phyloP scores from a whole-genome alignment of 441 rosid species.

The Gossypium schwendimanii region DNA sequence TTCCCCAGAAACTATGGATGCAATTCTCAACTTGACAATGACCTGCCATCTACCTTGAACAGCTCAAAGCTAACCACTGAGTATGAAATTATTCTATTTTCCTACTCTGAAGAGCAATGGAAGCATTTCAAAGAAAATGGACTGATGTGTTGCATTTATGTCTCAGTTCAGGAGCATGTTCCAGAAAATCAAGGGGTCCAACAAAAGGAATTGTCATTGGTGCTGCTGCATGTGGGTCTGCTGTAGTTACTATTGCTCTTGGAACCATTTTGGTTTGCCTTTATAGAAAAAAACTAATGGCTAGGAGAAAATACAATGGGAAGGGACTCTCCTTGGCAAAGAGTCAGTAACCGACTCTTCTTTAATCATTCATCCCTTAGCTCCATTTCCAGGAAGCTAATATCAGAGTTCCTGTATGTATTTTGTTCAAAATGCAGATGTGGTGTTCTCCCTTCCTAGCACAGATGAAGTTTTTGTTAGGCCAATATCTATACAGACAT shows the following conservation, averaged over 20 bases:
- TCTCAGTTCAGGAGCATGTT: conserved; percentile 44
- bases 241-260: conserved; percentile 28
- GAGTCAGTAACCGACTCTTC: conserved; percentile 37
- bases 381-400: background rate
- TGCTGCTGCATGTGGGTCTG: conserved; percentile 36
- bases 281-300: conserved; percentile 24
- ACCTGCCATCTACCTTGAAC: conserved; percentile 26
- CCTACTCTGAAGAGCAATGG: conserved; percentile 1
- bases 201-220: conserved; percentile 34
- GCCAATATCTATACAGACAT: conserved; percentile 44
- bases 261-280: conserved; percentile 29
- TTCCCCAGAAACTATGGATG: conserved; percentile 44
- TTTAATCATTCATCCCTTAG: background rate
- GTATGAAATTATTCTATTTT: conserved; percentile 26
- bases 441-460: conserved; percentile 44
- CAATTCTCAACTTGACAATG: conserved; percentile 34
- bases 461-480: conserved; percentile 30
- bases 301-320: conserved; percentile 17
- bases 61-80: conserved; percentile 34
- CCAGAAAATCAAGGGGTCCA: conserved; percentile 13
- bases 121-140: background rate
- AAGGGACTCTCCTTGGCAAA: conserved; percentile 29
- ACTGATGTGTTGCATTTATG: conserved; percentile 11
- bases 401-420: background rate
- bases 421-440: conserved; percentile 33